Conservation (phyloP, 768 basidiomycete species). For the Cystofilobasidium capitatum region DNA sequence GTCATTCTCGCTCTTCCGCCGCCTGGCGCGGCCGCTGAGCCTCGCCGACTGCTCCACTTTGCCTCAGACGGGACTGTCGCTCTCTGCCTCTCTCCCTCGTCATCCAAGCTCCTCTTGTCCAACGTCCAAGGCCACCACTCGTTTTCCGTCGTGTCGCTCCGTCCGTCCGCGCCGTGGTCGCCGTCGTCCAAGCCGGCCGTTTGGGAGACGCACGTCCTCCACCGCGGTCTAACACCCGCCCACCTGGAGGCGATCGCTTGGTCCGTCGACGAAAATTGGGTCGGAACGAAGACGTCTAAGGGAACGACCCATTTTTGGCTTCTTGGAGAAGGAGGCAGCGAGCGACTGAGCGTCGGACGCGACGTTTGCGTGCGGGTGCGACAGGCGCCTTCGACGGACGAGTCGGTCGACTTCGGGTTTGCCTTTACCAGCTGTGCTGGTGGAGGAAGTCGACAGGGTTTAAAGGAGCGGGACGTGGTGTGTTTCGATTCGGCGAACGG, state of each 20-base stretch:
- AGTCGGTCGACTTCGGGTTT: background rate
- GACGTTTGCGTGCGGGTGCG: background rate
- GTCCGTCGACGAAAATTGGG: background rate
- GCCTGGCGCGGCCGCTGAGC: background rate
- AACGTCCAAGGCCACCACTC: background rate
- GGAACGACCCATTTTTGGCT: constrained; percentile 1
- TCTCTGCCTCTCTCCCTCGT: background rate
- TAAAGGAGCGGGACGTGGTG: background rate
- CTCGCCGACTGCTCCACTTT: background rate
- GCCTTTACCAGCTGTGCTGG: background rate
- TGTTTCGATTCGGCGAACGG: background rate
- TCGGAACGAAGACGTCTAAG: background rate
- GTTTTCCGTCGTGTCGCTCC: background rate
- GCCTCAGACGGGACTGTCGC: background rate
- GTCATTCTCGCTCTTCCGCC: background rate
- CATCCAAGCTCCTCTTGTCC: background rate
- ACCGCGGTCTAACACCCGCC: background rate
- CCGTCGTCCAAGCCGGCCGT: background rate
- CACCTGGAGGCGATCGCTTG: background rate
- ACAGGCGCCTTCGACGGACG: background rate
- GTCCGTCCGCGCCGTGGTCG: background rate
- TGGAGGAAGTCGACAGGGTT: background rate
- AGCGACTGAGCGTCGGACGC: background rate
- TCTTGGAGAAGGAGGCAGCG: background rate
- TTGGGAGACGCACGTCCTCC: constrained; percentile 5